These are phyloP conservation scores for Suhomyces bribrorum DNA, from an alignment of 1,139 yeast genomes.

Conservation along the genomic window DNA sequence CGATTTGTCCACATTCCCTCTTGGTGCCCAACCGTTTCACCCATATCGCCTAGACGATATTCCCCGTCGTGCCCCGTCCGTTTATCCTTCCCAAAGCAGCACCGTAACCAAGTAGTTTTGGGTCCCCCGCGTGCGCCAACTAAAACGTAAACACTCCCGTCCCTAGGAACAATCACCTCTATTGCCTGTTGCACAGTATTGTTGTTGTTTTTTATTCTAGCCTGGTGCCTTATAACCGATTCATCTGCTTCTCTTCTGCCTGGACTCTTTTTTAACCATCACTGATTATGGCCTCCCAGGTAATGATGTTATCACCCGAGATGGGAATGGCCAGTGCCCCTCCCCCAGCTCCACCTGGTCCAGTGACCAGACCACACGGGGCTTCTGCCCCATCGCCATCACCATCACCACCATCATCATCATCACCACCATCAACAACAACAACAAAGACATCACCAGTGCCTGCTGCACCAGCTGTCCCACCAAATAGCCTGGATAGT, in stretches of 20 bases:
- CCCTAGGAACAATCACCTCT: slow-evolving; percentile 10
- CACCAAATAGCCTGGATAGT: neutral
- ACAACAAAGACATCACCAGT: neutral
- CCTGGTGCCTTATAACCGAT: slow-evolving; percentile 7
- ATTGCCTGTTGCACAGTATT: slow-evolving; percentile 8
- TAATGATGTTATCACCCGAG: slow-evolving; percentile 12
- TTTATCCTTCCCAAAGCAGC: slow-evolving; percentile 7
- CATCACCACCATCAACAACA: neutral
- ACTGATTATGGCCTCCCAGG: slow-evolving; percentile 17
- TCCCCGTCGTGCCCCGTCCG: slow-evolving; percentile 4
- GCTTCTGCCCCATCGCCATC: slow-evolving; percentile 2
- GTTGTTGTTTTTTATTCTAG: slow-evolving; percentile 9
- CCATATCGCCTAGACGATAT: slow-evolving; percentile 5
- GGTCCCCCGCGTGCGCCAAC: slow-evolving; percentile 9
- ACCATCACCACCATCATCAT: neutral
- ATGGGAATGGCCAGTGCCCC: slow-evolving; percentile 7
- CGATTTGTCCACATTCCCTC: neutral
- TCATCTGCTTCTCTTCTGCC: slow-evolving; percentile 9
- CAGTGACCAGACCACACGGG: neutral
- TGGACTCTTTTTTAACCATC: slow-evolving; percentile 3
- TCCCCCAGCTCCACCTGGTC: slow-evolving; percentile 3
- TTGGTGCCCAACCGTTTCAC: neutral
- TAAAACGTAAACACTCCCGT: slow-evolving; percentile 14
- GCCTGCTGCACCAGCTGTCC: neutral
- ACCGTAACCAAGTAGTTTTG: slow-evolving; percentile 7